Conservation (phyloP, 257 asterid genomes). For the Scutellaria baicalensis region DNA sequence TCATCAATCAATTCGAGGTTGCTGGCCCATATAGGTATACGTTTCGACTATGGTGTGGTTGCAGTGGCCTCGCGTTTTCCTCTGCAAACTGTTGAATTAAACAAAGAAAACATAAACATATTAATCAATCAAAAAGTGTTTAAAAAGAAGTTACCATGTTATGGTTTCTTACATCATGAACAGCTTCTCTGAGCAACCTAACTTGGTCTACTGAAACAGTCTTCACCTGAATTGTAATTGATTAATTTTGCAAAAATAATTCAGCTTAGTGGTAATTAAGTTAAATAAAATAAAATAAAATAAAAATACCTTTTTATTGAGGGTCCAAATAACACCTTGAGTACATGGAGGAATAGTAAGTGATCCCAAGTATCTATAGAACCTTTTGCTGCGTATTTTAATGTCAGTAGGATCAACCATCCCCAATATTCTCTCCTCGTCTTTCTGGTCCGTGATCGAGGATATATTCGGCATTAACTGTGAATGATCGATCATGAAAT, state of each 20-base stretch:
- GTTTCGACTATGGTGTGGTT: slow-evolving; percentile 27
- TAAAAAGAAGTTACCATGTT: neutral
- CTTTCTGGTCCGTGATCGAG: slow-evolving; percentile 18
- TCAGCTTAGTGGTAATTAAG: neutral
- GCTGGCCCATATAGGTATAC: slow-evolving; percentile 30
- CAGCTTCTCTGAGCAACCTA: slow-evolving; percentile 49
- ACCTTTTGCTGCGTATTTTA: slow-evolving; percentile 9
- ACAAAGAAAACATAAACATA: neutral
- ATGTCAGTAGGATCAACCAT: slow-evolving; percentile 40
- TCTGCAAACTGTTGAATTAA: slow-evolving; percentile 40
- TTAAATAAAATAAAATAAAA: neutral
- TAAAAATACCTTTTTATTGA: slow-evolving; percentile 36
- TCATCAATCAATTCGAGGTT: neutral
- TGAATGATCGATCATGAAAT: neutral
- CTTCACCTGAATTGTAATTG: slow-evolving; percentile 30
- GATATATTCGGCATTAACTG: slow-evolving; percentile 36
- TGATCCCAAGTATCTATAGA: slow-evolving; percentile 58
- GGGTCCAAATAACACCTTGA: slow-evolving; percentile 67
- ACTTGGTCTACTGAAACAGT: slow-evolving; percentile 55
- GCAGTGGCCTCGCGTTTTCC: slow-evolving; percentile 64
- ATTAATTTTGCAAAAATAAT: neutral
- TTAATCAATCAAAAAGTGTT: neutral
- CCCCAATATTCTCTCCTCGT: slow-evolving; percentile 17
- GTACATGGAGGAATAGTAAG: slow-evolving; percentile 76
- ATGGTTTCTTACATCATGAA: slow-evolving; percentile 49